phyloP scores from a whole-genome alignment of 225 moss, liverwort and hornwort species.

The Anthoceros angustus region DNA sequence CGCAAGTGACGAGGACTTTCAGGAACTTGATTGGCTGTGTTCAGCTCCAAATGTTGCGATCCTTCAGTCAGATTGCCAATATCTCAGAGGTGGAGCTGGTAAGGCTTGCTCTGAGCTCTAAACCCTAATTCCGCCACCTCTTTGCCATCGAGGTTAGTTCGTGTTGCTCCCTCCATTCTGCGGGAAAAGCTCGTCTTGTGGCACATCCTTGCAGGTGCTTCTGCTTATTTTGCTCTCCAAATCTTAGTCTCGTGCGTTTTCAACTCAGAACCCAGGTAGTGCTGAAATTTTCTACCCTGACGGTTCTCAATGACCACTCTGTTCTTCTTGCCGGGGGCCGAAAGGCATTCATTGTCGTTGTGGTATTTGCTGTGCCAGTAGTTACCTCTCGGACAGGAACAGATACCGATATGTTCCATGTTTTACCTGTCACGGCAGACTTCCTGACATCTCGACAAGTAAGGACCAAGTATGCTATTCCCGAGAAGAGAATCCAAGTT shows the following conservation, averaged over 20 bases:
- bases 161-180: not conserved
- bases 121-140: not conserved
- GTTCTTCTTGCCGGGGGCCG: not conserved
- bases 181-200: not conserved
- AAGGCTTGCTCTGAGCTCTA: not conserved
- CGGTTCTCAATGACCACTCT: not conserved
- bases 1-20: constrained; percentile 2
- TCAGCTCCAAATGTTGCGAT: not conserved
- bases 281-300: not conserved
- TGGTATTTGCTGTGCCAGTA: not conserved
- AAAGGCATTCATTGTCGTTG: not conserved
- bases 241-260: not conserved
- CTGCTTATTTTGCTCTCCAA: not conserved
- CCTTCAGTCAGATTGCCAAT: constrained; percentile 2
- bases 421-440: not conserved
- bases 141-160: not conserved
- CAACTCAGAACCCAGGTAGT: not conserved
- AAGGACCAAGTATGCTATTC: not conserved
- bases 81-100: constrained; percentile 1
- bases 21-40: not conserved
- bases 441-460: constrained; percentile 4
- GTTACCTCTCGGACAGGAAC: constrained; percentile 1
- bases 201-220: not conserved
- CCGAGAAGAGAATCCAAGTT: not conserved
- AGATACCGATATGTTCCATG: not conserved